Evolutionary conservation across 768 basidiomycete genomes (phyloP).

Genomic region (Artomyces pyxidatus): DNA sequence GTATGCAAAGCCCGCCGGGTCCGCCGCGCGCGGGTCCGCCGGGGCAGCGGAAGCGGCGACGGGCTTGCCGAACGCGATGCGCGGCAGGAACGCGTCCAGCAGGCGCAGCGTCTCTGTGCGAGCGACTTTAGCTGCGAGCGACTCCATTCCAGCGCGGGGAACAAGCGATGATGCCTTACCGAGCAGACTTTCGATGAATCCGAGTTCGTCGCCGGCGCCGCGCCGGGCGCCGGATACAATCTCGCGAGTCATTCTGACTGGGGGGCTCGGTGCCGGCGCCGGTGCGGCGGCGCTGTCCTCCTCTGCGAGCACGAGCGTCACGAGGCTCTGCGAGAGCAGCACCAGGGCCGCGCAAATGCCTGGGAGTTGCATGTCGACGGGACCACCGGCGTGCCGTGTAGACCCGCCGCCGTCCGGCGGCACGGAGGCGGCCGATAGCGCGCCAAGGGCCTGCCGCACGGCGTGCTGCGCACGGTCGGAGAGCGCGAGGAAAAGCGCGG

Average conservation of each 20-base stretch:
- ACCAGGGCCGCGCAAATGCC: slow-evolving; percentile 11
- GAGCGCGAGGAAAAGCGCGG: slow-evolving; percentile 3
- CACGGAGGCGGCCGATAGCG: background rate
- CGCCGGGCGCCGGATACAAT: slow-evolving; percentile 4
- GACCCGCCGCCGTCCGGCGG: background rate
- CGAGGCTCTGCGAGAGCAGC: slow-evolving; percentile 10
- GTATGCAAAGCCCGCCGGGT: slow-evolving; percentile 63
- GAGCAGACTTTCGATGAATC: slow-evolving; percentile 19
- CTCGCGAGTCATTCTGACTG: slow-evolving; percentile 6
- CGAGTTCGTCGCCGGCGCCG: slow-evolving; percentile 7
- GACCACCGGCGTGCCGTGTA: background rate
- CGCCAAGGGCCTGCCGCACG: slow-evolving; percentile 8
- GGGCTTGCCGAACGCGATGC: slow-evolving; percentile 76
- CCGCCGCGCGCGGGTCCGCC: slow-evolving; percentile 16
- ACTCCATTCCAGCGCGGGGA: background rate
- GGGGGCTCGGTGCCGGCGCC: background rate
- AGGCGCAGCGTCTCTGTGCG: slow-evolving; percentile 62
- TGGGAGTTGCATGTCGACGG: slow-evolving; percentile 11
- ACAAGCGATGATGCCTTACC: slow-evolving; percentile 9
- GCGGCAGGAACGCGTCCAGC: slow-evolving; percentile 77
- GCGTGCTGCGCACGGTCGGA: slow-evolving; percentile 1
- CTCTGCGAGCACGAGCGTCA: slow-evolving; percentile 10
- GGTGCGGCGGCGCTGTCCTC: background rate
- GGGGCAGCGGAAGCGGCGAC: too few species aligned
- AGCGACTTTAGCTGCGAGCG: background rate